Evolutionary conservation across 208 protist species (phyloP).

Genomic region (Trichomonas vaginalis): DNA sequence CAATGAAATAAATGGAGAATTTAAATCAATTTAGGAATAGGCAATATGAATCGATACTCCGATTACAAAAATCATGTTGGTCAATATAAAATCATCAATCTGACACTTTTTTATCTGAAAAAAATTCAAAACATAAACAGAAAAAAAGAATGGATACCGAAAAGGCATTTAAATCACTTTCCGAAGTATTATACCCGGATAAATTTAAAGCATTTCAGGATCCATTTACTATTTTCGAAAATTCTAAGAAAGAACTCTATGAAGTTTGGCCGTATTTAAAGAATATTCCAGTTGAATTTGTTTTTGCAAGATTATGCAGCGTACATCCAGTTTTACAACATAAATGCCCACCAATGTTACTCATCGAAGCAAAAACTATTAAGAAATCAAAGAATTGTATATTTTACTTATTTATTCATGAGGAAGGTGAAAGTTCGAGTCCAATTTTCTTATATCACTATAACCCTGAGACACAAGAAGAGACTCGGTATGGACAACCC

Average conservation of each 20-base stretch:
- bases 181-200: not conserved
- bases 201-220: not conserved
- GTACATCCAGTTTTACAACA: not conserved
- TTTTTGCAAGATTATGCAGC: not conserved
- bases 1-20: too few relatives aligned
- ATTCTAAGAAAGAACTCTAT: not conserved
- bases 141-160: not conserved
- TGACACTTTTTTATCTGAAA: too few relatives aligned
- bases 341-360: not conserved
- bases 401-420: not conserved
- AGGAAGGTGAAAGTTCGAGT: not conserved
- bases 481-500: not conserved
- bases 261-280: not conserved
- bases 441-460: not conserved
- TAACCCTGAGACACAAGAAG: not conserved
- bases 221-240: not conserved
- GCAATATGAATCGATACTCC: too few relatives aligned
- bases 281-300: not conserved
- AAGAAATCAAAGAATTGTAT: not conserved
- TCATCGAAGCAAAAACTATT: not conserved
- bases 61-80: too few relatives aligned
- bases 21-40: too few relatives aligned
- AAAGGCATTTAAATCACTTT: not conserved
- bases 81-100: too few relatives aligned
- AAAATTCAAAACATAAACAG: too few relatives aligned